Base-by-base conservation (phyloP, 2,329 filamentous ascomycete species). In the Aspergillus nomiae region DNA sequence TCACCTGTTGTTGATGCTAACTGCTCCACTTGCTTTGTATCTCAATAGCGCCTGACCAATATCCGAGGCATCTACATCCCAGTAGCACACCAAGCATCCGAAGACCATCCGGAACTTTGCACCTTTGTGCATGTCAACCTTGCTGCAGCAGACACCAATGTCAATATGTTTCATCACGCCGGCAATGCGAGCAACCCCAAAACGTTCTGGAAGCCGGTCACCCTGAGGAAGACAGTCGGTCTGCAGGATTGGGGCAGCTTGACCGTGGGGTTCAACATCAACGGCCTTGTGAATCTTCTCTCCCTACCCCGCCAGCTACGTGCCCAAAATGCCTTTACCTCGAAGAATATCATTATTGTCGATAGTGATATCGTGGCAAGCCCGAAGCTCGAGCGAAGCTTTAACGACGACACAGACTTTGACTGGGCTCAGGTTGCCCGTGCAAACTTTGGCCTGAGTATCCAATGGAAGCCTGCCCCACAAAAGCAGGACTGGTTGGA, bases 51-150 rank as follows among this genome's bases (percentile, higher is more conserved):
- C 5, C 36, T 46, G n/a, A 46, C 53, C 5, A 57, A 55, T 48
- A 61, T 61, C 26, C 45, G 54, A 2, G 54, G 7, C 4, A 61
- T 61, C 12, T 53, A 61, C n/a, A 61, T 61, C n/a, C 59, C 59
- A 6, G 32, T 61, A 30, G 59, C 59, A 16, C 59, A 61, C 1
- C 54, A 61, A 21, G 45, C 54, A 1, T 57, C 43, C n/a, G 45
- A 51, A 36, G 45, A 57, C 28, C 56, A 57, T 4, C 54, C 59
- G 1, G 59, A 57, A 12, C n/a, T 61, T 9, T 61, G 45, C 32
- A 53, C 59, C 0, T 61, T 61, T 34, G 34, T 58, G 2, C 59
- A 58, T 11, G 54, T 61, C 26, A 61, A 58, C 12, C 53, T 61
- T 12, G 43, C 43, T 24, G 54, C 59, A 7, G 34, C 41, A 14